These are phyloP conservation scores for Bretziella fagacearum DNA, from an alignment of 2,329 filamentous ascomycete species.

Conservation along the genomic window DNA sequence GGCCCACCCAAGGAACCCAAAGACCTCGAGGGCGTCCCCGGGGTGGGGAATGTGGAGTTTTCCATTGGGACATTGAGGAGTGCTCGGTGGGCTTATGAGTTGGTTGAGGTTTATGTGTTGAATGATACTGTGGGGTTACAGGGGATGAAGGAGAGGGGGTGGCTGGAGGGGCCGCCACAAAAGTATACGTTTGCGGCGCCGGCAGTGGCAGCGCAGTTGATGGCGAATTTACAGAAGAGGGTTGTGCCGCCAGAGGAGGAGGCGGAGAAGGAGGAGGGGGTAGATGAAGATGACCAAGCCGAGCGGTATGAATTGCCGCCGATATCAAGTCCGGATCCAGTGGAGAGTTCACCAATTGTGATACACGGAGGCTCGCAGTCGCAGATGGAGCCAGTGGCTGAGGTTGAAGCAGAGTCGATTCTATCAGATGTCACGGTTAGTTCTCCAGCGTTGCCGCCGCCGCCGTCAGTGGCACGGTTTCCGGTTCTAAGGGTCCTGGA, in stretches of 20 bases:
- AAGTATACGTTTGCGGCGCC: constrained; percentile 39
- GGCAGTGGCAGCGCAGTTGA: constrained; percentile 37
- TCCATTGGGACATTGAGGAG: constrained; percentile 22
- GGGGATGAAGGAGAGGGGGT: constrained; percentile 35
- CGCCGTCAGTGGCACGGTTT: not conserved
- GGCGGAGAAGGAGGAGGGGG: not conserved
- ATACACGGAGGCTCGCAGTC: no score
- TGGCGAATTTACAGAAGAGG: constrained; percentile 33
- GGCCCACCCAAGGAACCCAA: constrained; percentile 30
- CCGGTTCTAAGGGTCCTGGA: not conserved
- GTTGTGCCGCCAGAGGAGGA: not conserved
- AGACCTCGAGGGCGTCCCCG: constrained; percentile 28
- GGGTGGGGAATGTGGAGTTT: constrained; percentile 36
- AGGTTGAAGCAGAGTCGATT: not conserved
- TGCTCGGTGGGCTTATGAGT: constrained; percentile 32
- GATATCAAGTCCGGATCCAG: no score
- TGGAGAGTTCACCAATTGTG: no score
- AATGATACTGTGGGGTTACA: constrained; percentile 39
- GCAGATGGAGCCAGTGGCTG: no score
- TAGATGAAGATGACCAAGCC: no score
- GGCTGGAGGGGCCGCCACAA: constrained; percentile 33
- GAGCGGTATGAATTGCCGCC: no score
- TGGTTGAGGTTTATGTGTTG: constrained; percentile 42
- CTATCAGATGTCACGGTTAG: not conserved
- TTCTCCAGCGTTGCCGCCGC: not conserved